These are phyloP conservation scores for Prasinococcaceae sp. DNA, from an alignment of 139 green algal species.

Conservation along the genomic window DNA sequence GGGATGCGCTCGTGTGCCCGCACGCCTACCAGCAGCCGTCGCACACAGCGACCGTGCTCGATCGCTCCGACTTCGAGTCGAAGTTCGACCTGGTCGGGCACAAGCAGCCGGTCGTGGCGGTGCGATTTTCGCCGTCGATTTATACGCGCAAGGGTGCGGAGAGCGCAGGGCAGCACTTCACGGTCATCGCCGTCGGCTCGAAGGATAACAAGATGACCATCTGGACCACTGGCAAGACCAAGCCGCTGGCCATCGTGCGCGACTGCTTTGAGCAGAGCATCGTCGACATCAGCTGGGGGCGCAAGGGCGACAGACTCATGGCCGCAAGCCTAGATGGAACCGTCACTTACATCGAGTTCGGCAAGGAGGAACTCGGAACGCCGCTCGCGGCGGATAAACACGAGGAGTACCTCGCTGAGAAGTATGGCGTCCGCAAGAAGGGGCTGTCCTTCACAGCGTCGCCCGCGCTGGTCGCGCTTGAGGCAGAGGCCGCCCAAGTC, in stretches of 20 bases:
- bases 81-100: constrained; percentile 38
- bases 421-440: background rate
- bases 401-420: background rate
- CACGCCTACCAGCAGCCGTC: constrained; percentile 42
- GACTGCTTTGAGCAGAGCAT: constrained; percentile 29
- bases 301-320: constrained; percentile 54
- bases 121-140: constrained; percentile 1
- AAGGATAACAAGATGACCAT: constrained; percentile 45
- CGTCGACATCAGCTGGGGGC: constrained; percentile 68
- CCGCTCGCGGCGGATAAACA: background rate
- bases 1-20: constrained; percentile 40
- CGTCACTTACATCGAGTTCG: background rate
- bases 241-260: constrained; percentile 22
- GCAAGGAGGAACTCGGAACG: background rate
- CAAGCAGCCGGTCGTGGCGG: constrained; percentile 40
- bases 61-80: constrained; percentile 27
- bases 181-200: constrained; percentile 41
- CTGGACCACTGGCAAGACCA: constrained; percentile 29
- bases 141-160: background rate
- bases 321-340: constrained; percentile 24
- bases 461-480: background rate
- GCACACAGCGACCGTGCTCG: constrained; percentile 41
- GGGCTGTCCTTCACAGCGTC: background rate
- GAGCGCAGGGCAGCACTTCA: constrained; percentile 7
- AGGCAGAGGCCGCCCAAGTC: background rate